Evolutionary conservation across 1,139 yeast species (phyloP).

Genomic region (Groenewaldozyma auringiensis): DNA sequence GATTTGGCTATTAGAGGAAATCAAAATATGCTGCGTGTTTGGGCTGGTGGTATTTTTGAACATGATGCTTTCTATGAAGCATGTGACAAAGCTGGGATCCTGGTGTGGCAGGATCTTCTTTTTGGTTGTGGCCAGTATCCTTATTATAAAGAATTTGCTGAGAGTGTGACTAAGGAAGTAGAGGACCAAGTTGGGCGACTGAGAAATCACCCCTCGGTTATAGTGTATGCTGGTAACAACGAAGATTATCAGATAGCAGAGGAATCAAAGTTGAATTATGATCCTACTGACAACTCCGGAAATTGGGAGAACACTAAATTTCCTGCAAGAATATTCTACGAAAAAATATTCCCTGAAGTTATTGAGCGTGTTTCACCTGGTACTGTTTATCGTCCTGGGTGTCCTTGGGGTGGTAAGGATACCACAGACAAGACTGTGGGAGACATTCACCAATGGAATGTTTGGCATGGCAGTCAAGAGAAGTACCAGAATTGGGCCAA

Average conservation of each 20-base stretch:
- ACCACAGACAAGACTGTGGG: slow-evolving; percentile 36
- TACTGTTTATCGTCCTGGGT: slow-evolving; percentile 38
- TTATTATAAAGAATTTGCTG: slow-evolving; percentile 23
- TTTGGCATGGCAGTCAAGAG: slow-evolving; percentile 44
- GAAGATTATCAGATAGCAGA: slow-evolving; percentile 44
- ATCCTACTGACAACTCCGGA: slow-evolving; percentile 29
- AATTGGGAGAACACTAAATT: slow-evolving; percentile 30
- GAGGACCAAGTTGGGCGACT: slow-evolving; percentile 28
- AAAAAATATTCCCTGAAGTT: slow-evolving; percentile 32
- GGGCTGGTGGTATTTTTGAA: slow-evolving; percentile 45
- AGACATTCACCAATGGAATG: slow-evolving; percentile 45
- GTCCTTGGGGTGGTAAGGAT: slow-evolving; percentile 38
- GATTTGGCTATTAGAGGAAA: slow-evolving; percentile 32
- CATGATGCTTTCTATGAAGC: slow-evolving; percentile 35
- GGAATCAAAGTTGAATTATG: slow-evolving; percentile 28
- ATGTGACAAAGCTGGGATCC: slow-evolving; percentile 38
- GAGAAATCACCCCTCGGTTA: slow-evolving; percentile 9
- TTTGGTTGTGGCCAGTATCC: slow-evolving; percentile 46
- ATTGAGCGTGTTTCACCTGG: slow-evolving; percentile 25
- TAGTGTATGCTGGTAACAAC: slow-evolving; percentile 30
- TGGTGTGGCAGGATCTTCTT: slow-evolving; percentile 46
- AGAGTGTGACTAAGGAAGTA: slow-evolving; percentile 31
- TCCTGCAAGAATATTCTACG: slow-evolving; percentile 40
- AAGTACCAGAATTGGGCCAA: slow-evolving; percentile 40
- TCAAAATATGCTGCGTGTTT: slow-evolving; percentile 39